A percentile compares a stretch with the other conserved stretches of the same genome.
phyloP scores from a whole-genome alignment of 2,329 filamentous ascomycete genomes.

The Blumeria hordei region DNA sequence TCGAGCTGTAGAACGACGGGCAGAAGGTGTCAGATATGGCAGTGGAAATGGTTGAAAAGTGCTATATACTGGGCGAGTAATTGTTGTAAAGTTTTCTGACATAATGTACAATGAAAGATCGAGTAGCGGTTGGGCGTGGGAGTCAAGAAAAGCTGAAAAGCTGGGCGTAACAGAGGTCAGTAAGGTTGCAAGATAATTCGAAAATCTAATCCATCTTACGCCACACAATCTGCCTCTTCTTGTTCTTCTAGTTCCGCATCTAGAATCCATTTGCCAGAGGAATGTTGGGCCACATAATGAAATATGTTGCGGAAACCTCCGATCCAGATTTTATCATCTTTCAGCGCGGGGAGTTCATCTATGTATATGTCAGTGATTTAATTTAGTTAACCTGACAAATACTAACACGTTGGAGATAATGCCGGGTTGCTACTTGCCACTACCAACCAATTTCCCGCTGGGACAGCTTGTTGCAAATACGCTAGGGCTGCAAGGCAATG shows the following conservation, averaged over 20 bases:
- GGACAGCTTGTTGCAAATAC: slow-evolving; percentile 42
- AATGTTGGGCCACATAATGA: slow-evolving; percentile 20
- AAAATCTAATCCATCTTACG: slow-evolving; percentile 16
- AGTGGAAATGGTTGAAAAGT: slow-evolving; percentile 61
- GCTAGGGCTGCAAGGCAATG: slow-evolving; percentile 71
- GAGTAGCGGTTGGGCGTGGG: slow-evolving; percentile 52
- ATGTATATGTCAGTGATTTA: neutral
- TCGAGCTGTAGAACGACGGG: slow-evolving; percentile 45
- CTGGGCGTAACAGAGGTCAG: slow-evolving; percentile 13
- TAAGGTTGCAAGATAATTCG: too few species aligned
- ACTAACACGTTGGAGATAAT: slow-evolving; percentile 44
- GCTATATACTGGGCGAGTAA: slow-evolving; percentile 62
- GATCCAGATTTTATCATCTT: slow-evolving; percentile 27
- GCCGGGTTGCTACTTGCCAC: slow-evolving; percentile 51
- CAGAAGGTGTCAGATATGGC: slow-evolving; percentile 64
- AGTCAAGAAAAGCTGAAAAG: slow-evolving; percentile 44
- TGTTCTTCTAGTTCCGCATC: slow-evolving; percentile 19
- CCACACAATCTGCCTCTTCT: slow-evolving; percentile 23
- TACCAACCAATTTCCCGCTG: slow-evolving; percentile 38
- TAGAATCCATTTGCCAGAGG: slow-evolving; percentile 23
- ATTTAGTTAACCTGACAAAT: slow-evolving; percentile 1
- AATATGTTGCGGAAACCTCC: slow-evolving; percentile 28
- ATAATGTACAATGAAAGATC: slow-evolving; percentile 80
- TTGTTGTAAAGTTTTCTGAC: slow-evolving; percentile 58
- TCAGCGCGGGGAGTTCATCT: slow-evolving; percentile 33